phyloP scores from a whole-genome alignment of 306 rosid species.

The Vicia faba region DNA sequence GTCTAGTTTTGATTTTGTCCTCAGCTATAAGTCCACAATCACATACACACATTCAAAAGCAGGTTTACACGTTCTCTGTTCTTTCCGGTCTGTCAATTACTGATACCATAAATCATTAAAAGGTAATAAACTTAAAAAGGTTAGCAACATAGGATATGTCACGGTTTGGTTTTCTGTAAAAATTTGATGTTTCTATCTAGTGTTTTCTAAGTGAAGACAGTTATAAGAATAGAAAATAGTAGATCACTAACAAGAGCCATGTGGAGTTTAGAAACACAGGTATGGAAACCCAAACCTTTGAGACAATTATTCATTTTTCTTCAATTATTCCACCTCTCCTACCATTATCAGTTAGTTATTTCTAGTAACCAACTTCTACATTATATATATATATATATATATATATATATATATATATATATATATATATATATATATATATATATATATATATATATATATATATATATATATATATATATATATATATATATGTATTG shows the following conservation, averaged over 20 bases:
- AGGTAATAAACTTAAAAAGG: conserved; percentile 30
- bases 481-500: conserved; percentile 22
- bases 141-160: conserved; percentile 25
- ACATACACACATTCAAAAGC: conserved; percentile 43
- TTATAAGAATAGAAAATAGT: not conserved
- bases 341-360: conserved; percentile 35
- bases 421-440: too few relatives aligned
- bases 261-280: conserved; percentile 25
- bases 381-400: conserved; percentile 20
- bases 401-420: too few relatives aligned
- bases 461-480: too few relatives aligned
- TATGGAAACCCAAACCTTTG: conserved; percentile 62
- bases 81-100: conserved; percentile 59
- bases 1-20: conserved; percentile 39
- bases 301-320: conserved; percentile 44
- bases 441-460: too few relatives aligned
- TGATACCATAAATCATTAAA: conserved; percentile 31
- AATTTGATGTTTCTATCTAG: conserved; percentile 14
- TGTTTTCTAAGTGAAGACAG: not conserved
- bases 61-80: conserved; percentile 23
- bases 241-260: not conserved
- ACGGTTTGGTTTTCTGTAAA: conserved; percentile 34
- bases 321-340: conserved; percentile 29
- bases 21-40: conserved; percentile 29
- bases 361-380: conserved; percentile 28